These are phyloP conservation scores for Brettanomyces bruxellensis DNA, from an alignment of 805 yeast genomes.

Conservation along the genomic window DNA sequence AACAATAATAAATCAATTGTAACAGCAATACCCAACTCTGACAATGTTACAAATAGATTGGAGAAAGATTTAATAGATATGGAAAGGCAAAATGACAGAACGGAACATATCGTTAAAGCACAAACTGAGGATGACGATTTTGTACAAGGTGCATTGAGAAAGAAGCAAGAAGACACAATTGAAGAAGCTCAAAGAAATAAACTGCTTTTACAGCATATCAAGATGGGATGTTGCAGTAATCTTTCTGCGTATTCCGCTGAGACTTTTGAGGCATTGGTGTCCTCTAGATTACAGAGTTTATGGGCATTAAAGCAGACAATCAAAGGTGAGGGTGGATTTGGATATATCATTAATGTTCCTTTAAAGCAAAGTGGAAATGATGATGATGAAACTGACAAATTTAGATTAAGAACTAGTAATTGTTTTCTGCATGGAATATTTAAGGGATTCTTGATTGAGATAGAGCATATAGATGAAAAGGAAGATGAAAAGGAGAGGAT, in stretches of 20 bases:
- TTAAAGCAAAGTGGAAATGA: conserved; percentile 10
- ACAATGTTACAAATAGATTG: conserved; percentile 5
- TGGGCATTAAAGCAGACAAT: conserved; percentile 66
- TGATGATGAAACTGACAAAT: conserved; percentile 29
- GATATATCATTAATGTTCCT: conserved; percentile 41
- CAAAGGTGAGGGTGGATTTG: conserved; percentile 68
- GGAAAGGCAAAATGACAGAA: conserved; percentile 1
- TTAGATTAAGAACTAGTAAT: conserved; percentile 56
- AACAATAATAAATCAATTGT: conserved; percentile 32
- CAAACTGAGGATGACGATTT: conserved; percentile 7
- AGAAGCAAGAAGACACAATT: conserved; percentile 16
- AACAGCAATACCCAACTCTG: conserved; percentile 20
- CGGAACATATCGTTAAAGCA: neutral
- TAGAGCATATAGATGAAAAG: conserved; percentile 31
- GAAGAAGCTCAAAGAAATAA: conserved; percentile 13
- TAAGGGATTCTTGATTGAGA: conserved; percentile 59
- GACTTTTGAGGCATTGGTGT: conserved; percentile 45
- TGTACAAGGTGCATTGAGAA: conserved; percentile 6
- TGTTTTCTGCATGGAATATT: conserved; percentile 67
- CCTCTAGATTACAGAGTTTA: conserved; percentile 51
- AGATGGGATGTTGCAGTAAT: conserved; percentile 44
- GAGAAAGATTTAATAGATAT: conserved; percentile 7
- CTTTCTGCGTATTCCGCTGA: conserved; percentile 29
- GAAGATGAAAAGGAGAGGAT: conserved; percentile 7
- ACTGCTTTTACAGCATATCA: conserved; percentile 19